Evolutionary conservation across 495 filamentous ascomycete genomes (phyloP).

Genomic region (Hypoxylon intermedium): DNA sequence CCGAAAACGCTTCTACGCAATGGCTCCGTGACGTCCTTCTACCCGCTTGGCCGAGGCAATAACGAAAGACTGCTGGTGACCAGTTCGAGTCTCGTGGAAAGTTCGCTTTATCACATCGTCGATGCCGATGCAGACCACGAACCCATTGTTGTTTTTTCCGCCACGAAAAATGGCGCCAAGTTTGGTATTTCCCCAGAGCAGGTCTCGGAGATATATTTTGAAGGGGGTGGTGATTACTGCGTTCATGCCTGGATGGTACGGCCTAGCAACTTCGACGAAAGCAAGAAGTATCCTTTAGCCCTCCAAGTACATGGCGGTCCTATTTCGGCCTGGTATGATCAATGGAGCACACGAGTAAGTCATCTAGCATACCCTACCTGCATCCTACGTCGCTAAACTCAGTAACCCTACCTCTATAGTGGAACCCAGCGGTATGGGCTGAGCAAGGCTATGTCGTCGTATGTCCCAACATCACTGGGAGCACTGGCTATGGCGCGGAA

Average conservation of each 20-base stretch:
- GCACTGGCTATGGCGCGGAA: slow-evolving; percentile 36
- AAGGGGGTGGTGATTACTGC: slow-evolving; percentile 27
- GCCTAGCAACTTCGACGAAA: slow-evolving; percentile 40
- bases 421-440: slow-evolving; percentile 34
- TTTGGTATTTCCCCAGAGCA: slow-evolving; percentile 36
- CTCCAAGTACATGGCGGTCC: slow-evolving; percentile 40
- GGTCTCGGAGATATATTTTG: slow-evolving; percentile 40
- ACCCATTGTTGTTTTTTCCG: slow-evolving; percentile 23
- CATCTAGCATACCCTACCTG: neutral
- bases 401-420: slow-evolving; percentile 16
- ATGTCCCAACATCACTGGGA: slow-evolving; percentile 42
- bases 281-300: slow-evolving; percentile 37
- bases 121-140: slow-evolving; percentile 1
- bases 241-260: slow-evolving; percentile 44
- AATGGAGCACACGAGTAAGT: slow-evolving; percentile 34
- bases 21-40: slow-evolving; percentile 21
- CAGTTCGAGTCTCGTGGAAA: slow-evolving; percentile 39
- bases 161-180: slow-evolving; percentile 33
- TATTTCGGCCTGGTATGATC: slow-evolving; percentile 22
- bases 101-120: slow-evolving; percentile 36
- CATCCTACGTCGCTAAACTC: neutral
- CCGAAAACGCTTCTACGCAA: slow-evolving; percentile 25
- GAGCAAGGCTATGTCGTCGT: slow-evolving; percentile 46
- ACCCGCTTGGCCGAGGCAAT: slow-evolving; percentile 18
- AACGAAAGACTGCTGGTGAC: slow-evolving; percentile 28